phyloP scores from a whole-genome alignment of 768 basidiomycete genomes.

The Crepidotus variabilis region DNA sequence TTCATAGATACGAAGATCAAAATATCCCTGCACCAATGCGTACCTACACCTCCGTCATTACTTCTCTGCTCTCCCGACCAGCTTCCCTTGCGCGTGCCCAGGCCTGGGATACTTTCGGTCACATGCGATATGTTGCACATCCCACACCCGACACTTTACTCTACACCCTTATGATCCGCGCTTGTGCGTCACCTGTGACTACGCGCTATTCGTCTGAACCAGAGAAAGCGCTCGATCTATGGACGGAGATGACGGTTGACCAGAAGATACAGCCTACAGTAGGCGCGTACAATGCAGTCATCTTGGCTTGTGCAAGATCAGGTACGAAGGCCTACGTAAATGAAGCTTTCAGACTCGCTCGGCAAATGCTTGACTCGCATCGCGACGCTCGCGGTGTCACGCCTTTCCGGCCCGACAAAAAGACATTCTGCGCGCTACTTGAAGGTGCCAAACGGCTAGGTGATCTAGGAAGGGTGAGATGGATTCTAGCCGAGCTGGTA shows the following conservation, averaged over 20 bases:
- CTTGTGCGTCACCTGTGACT: conserved; percentile 61
- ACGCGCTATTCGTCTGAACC: conserved; percentile 61
- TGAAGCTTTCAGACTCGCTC: conserved; percentile 80
- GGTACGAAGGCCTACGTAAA: conserved; percentile 62
- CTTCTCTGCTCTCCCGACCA: conserved; percentile 46
- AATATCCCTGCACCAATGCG: conserved; percentile 63
- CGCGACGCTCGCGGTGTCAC: conserved; percentile 60
- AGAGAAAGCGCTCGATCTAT: conserved; percentile 89
- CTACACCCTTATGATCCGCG: conserved; percentile 84
- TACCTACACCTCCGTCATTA: conserved; percentile 71
- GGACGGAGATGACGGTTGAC: conserved; percentile 87
- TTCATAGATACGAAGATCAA: conserved; percentile 70
- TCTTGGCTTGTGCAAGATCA: conserved; percentile 72
- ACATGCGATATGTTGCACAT: conserved; percentile 96
- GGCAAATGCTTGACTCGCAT: conserved; percentile 81
- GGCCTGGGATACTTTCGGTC: conserved; percentile 92
- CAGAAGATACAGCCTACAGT: conserved; percentile 57
- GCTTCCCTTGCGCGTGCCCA: conserved; percentile 60
- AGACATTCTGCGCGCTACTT: conserved; percentile 79
- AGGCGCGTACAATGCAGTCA: conserved; percentile 76
- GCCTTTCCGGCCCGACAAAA: conserved; percentile 54
- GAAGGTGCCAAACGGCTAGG: conserved; percentile 87
- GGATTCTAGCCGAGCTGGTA: conserved; percentile 88
- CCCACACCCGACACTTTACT: conserved; percentile 67
- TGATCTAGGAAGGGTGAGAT: conserved; percentile 77